A percentile compares a stretch with the other conserved stretches of the same genome.
phyloP scores from a whole-genome alignment of 257 asterid species.

The Solanum virginianum region DNA sequence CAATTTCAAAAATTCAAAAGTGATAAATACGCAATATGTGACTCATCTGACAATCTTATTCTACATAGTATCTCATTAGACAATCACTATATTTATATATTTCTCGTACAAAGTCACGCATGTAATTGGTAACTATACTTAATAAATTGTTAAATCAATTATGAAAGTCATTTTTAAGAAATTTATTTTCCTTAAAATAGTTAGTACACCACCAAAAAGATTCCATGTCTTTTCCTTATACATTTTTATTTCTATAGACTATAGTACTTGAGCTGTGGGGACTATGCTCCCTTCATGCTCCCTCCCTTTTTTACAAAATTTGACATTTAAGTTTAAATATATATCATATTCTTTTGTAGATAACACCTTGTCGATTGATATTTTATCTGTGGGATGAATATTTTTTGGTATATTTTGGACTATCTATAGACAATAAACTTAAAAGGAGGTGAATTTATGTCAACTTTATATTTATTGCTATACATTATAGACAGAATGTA shows the following conservation, averaged over 20 bases:
- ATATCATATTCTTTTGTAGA: not conserved
- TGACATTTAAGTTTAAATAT: not conserved
- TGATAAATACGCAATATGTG: too few relatives aligned
- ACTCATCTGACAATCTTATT: too few relatives aligned
- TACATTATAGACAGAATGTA: not conserved
- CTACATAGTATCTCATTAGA: too few relatives aligned
- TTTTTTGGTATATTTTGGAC: not conserved
- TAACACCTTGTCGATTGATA: not conserved
- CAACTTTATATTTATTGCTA: not conserved
- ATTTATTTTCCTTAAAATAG: not conserved
- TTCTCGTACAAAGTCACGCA: too few relatives aligned
- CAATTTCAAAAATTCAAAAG: too few relatives aligned
- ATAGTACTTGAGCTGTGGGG: not conserved
- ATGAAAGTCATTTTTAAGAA: not conserved
- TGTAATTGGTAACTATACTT: too few relatives aligned
- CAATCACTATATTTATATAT: too few relatives aligned
- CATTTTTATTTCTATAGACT: slow-evolving; percentile 4
- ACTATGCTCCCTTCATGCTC: not conserved
- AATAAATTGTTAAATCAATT: too few relatives aligned
- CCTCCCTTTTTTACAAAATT: not conserved
- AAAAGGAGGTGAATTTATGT: not conserved
- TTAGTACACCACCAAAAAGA: slow-evolving; percentile 29
- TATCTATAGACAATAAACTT: not conserved
- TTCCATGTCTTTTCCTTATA: slow-evolving; percentile 15
- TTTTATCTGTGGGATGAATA: not conserved